phyloP scores from a whole-genome alignment of 345 rosid genomes.

The Populus davidiana region DNA sequence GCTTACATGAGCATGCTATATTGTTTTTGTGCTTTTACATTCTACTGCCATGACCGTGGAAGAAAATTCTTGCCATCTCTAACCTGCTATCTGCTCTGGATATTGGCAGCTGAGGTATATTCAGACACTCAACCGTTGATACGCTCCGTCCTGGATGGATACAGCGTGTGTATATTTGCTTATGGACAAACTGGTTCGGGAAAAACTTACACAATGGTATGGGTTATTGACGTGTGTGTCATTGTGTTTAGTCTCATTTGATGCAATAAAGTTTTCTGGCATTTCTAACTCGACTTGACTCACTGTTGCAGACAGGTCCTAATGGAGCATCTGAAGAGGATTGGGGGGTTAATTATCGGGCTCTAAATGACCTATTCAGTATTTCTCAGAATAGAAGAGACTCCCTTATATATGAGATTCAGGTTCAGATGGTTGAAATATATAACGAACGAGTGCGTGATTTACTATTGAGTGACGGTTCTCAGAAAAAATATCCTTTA shows the following conservation, averaged over 20 bases:
- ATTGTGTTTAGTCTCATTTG: neutral
- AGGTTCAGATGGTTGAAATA: conserved; percentile 89
- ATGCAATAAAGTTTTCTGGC: neutral
- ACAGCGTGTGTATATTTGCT: conserved; percentile 87
- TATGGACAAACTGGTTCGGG: conserved; percentile 99
- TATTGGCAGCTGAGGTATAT: conserved; percentile 68
- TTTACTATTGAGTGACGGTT: conserved; percentile 47
- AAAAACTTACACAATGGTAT: conserved; percentile 90
- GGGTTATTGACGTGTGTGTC: neutral
- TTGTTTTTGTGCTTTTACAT: neutral
- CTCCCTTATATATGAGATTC: conserved; percentile 53
- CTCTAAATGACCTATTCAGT: conserved; percentile 72
- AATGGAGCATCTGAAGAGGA: conserved; percentile 55
- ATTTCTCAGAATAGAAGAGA: conserved; percentile 57
- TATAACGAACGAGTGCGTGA: conserved; percentile 90
- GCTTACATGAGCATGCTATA: neutral
- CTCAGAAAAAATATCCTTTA: conserved; percentile 86
- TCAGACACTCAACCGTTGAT: conserved; percentile 69
- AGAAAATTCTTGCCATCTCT: conserved; percentile 12
- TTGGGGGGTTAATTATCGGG: conserved; percentile 88
- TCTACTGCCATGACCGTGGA: neutral
- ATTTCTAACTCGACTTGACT: conserved; percentile 4
- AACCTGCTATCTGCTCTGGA: conserved; percentile 12
- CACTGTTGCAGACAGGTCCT: conserved; percentile 65
- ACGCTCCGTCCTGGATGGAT: conserved; percentile 81